Base-by-base conservation (phyloP, 345 rosid species). In the Dipteronia dyeriana region DNA sequence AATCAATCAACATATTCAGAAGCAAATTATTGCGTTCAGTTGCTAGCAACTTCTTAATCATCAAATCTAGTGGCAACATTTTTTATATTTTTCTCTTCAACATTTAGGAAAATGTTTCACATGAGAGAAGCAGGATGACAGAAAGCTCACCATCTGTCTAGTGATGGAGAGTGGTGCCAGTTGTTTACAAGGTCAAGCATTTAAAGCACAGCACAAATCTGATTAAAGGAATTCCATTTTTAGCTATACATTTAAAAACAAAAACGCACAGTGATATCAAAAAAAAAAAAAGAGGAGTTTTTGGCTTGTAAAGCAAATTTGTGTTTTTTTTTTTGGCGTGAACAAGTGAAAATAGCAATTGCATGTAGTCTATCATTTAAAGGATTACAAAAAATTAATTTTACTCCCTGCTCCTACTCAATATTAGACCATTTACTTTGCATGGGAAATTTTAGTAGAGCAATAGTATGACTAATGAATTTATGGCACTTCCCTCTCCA, bases 1-100 rank as follows among this genome's bases (percentile, higher is more conserved):
- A 69, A 66, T 60, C 45, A 53, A 59, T 61, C 39, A 78, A 67
- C 78, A 38, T 43, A 38, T 57, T 17, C 25, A 9, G 23, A 77
- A 11, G 70, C 26, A 68, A 64, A 70, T 31, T 47, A 64, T 39
- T 23, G 62, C 53, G 61, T 47, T 31, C n/a, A 57, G 53, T 41
- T 41, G 61, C 31, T 34, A 54, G 63, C 34, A 65, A 38, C 23
- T 66, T 45, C 38, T 34, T 17, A 63, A 75, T 10, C 68, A 75
- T 54, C 66, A 20, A 62, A 23, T 22, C 65, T 54, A 54, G 16
- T 31, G 53, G 49, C n/a, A 51, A 22, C 6, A 20, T 54, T 16
- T 16, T 2, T 53, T 45, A 17, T n/a, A 17, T n/a, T 66, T 75
- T 34, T 34, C 38, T 34, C 38, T 34, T 53, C 66, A 71, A 34